Conservation (phyloP, 371 early-diverging fungal species). For the Rhizopus arrhizus region DNA sequence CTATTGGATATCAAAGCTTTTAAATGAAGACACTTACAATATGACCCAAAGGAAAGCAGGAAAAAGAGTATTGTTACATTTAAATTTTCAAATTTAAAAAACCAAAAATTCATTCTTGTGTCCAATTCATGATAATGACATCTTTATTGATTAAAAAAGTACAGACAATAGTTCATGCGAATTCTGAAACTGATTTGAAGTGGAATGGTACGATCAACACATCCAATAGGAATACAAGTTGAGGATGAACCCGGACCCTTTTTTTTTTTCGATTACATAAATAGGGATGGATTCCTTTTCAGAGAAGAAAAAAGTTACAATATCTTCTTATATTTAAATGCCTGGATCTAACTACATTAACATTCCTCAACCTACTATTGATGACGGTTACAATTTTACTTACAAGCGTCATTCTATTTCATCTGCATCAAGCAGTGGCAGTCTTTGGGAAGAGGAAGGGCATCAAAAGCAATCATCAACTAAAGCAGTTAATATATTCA, state of each 20-base stretch:
- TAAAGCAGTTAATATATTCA: conserved; percentile 27
- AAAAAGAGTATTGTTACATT: no score
- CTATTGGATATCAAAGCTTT: no score
- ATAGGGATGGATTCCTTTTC: not conserved
- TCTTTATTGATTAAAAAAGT: no score
- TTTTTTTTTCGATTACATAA: not conserved
- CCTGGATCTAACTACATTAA: not conserved
- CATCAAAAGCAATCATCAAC: conserved; percentile 13
- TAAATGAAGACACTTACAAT: no score
- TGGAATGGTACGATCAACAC: not conserved
- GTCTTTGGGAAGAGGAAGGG: conserved; percentile 17
- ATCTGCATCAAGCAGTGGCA: conserved; percentile 12
- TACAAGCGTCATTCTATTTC: conserved; percentile 9
- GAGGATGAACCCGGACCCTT: not conserved
- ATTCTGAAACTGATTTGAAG: no score
- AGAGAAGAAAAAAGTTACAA: no score
- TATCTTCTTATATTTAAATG: not conserved
- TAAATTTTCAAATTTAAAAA: no score
- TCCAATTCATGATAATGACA: no score
- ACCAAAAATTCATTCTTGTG: no score
- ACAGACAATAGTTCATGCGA: no score
- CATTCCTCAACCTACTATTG: not conserved
- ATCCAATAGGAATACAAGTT: not conserved
- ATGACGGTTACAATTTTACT: conserved; percentile 5
- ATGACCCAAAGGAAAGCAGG: no score